Evolutionary conservation across 768 basidiomycete species (phyloP).

Genomic region (Cystobasidium tubakii): DNA sequence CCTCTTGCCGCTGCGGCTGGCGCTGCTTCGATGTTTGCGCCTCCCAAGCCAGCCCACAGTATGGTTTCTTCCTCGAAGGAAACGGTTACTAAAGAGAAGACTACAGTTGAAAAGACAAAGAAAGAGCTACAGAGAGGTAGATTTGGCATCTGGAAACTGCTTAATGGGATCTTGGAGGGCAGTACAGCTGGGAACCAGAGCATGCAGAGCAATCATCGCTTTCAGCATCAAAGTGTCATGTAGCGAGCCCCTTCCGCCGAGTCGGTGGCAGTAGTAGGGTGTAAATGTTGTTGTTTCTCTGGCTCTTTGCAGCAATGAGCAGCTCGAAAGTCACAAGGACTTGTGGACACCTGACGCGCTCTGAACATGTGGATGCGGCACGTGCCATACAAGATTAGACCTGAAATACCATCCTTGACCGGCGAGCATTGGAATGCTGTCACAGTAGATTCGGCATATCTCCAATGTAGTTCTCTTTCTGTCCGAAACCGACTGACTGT

Average conservation of each 20-base stretch:
- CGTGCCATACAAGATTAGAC: too few species aligned
- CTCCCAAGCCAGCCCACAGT: neutral
- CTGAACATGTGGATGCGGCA: too few species aligned
- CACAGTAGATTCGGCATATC: too few species aligned
- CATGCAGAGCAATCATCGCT: constrained; percentile 6
- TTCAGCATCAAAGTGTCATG: constrained; percentile 13
- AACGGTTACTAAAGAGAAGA: neutral
- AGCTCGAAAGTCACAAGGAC: neutral
- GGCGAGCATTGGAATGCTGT: too few species aligned
- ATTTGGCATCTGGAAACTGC: constrained; percentile 33
- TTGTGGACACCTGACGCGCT: too few species aligned
- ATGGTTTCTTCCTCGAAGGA: neutral
- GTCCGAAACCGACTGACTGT: too few species aligned
- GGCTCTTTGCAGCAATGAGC: neutral
- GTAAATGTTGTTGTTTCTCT: neutral
- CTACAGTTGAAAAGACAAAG: neutral
- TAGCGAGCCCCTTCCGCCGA: neutral
- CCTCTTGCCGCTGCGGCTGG: neutral
- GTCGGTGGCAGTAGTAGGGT: neutral
- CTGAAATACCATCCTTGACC: too few species aligned
- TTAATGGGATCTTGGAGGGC: constrained; percentile 14
- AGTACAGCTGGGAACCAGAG: neutral
- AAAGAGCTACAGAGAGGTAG: constrained; percentile 12
- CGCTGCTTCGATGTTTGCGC: neutral
- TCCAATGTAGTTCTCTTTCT: too few species aligned